Percentiles rank a stretch among this genome's conserved stretches.
These are phyloP conservation scores for Solanum lycopersicoides DNA, from an alignment of 257 asterid genomes.

Conservation along the genomic window DNA sequence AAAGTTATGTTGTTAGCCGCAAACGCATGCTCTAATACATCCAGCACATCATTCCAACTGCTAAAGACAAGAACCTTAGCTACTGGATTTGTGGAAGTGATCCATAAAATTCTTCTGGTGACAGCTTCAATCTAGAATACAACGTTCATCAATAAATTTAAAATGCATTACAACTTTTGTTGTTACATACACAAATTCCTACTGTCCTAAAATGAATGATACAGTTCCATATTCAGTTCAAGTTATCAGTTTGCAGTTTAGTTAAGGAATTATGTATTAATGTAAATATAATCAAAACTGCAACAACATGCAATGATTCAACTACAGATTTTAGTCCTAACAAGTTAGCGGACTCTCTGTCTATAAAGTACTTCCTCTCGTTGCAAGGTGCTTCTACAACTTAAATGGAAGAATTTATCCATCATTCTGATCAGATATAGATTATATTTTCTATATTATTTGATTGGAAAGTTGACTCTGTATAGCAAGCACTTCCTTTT, in stretches of 20 bases:
- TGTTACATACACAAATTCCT: not conserved
- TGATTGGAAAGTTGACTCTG: not conserved
- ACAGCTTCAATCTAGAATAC: slow-evolving; percentile 77
- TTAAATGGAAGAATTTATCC: not conserved
- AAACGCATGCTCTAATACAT: slow-evolving; percentile 91
- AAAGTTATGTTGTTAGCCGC: slow-evolving; percentile 61
- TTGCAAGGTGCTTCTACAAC: not conserved
- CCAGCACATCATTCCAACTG: slow-evolving; percentile 97
- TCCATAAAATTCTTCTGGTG: slow-evolving; percentile 82
- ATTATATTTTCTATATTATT: not conserved
- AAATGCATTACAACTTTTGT: not conserved
- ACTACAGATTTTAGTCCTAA: not conserved
- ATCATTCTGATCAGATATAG: not conserved
- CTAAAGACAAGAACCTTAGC: slow-evolving; percentile 79
- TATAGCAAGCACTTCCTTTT: not conserved
- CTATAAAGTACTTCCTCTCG: not conserved
- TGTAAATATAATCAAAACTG: not conserved
- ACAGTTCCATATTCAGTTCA: not conserved
- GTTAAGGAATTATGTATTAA: not conserved
- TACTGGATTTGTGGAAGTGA: slow-evolving; percentile 40
- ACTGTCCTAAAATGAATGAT: not conserved
- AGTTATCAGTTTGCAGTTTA: not conserved
- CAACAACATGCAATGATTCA: not conserved
- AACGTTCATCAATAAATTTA: slow-evolving; percentile 2
- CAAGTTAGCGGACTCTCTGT: not conserved